These are phyloP conservation scores for Starmerella floris DNA, from an alignment of 805 yeast species.

Conservation along the genomic window DNA sequence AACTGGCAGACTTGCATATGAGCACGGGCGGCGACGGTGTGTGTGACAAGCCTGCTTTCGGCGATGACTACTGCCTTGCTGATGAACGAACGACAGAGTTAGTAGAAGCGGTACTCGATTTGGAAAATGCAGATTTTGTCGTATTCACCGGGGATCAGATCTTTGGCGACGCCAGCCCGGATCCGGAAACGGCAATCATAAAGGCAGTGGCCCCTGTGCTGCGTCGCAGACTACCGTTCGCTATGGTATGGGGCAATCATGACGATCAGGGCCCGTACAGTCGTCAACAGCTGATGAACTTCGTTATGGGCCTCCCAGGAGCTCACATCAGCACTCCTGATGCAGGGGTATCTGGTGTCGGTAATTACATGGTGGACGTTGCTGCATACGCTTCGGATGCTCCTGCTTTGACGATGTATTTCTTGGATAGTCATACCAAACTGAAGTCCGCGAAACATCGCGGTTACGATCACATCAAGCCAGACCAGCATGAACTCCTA, in stretches of 20 bases:
- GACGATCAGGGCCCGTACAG: slow-evolving; percentile 72
- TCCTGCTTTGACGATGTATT: slow-evolving; percentile 48
- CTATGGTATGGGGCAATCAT: slow-evolving; percentile 82
- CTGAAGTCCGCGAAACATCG: slow-evolving; percentile 44
- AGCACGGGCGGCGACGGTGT: slow-evolving; percentile 54
- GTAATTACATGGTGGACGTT: slow-evolving; percentile 56
- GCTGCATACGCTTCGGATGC: slow-evolving; percentile 16
- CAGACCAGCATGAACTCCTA: slow-evolving; percentile 50
- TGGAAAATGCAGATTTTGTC: slow-evolving; percentile 73
- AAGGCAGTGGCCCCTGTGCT: slow-evolving; percentile 66
- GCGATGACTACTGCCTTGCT: slow-evolving; percentile 48
- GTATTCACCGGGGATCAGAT: slow-evolving; percentile 87
- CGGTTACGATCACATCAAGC: slow-evolving; percentile 80
- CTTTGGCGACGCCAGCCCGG: slow-evolving; percentile 67
- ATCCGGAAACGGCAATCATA: slow-evolving; percentile 66
- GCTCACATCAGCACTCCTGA: slow-evolving; percentile 39
- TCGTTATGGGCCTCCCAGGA: slow-evolving; percentile 44
- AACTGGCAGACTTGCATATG: slow-evolving; percentile 83
- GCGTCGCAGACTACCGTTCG: slow-evolving; percentile 59
- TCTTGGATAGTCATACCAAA: slow-evolving; percentile 67
- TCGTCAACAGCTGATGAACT: slow-evolving; percentile 46
- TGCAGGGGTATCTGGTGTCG: slow-evolving; percentile 67
- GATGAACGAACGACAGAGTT: slow-evolving; percentile 59
- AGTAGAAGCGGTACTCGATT: slow-evolving; percentile 47
- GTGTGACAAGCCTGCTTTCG: slow-evolving; percentile 46